Conservation (phyloP, 768 basidiomycete genomes). For the Rhizopogon salebrosus region DNA sequence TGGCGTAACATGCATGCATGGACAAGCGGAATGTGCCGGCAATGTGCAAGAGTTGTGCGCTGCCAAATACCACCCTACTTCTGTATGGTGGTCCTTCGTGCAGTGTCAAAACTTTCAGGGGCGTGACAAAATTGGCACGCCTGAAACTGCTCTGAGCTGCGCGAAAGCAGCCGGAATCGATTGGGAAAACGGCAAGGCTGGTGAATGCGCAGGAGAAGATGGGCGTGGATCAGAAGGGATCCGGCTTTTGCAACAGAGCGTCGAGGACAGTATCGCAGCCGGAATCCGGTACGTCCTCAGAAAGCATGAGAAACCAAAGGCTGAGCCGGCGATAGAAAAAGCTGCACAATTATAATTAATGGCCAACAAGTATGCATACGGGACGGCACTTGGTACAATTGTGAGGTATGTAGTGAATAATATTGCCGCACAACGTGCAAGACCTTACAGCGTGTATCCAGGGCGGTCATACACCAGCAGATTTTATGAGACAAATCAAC, state of each 20-base stretch:
- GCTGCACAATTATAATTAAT: slow-evolving; percentile 83
- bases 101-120: slow-evolving; percentile 74
- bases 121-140: slow-evolving; percentile 55
- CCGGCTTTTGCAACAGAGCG: slow-evolving; percentile 57
- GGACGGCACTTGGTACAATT: slow-evolving; percentile 75
- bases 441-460: slow-evolving; percentile 21
- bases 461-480: slow-evolving; percentile 68
- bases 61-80: slow-evolving; percentile 46
- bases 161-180: slow-evolving; percentile 59
- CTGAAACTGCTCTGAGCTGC: slow-evolving; percentile 61
- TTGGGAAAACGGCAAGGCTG: slow-evolving; percentile 58
- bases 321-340: slow-evolving; percentile 47
- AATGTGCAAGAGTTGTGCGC: slow-evolving; percentile 89
- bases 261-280: slow-evolving; percentile 35
- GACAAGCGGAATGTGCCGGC: slow-evolving; percentile 75
- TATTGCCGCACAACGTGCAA: background rate
- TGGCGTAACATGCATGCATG: slow-evolving; percentile 82
- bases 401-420: slow-evolving; percentile 48
- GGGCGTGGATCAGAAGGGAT: slow-evolving; percentile 61
- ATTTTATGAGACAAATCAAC: slow-evolving; percentile 77
- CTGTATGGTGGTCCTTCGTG: slow-evolving; percentile 80
- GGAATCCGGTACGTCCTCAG: slow-evolving; percentile 50
- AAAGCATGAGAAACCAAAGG: slow-evolving; percentile 1
- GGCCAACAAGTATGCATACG: slow-evolving; percentile 64
- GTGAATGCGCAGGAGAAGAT: slow-evolving; percentile 54